phyloP scores from a whole-genome alignment of 495 filamentous ascomycete genomes.

The Glonium stellatum region DNA sequence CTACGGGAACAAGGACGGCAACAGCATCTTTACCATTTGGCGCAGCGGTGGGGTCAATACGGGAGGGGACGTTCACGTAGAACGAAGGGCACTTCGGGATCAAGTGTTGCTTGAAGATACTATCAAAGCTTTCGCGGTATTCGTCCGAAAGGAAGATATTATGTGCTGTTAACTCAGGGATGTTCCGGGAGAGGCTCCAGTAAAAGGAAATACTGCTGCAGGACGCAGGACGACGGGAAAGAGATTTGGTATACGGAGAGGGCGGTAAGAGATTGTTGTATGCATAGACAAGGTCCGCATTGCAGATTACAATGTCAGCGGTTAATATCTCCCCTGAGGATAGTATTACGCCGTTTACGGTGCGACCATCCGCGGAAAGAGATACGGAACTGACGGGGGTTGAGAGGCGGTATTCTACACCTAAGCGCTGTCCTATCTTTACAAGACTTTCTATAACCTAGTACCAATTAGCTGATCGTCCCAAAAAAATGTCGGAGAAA shows the following conservation, averaged over 20 bases:
- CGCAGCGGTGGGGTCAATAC: conserved; percentile 58
- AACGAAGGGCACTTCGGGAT: conserved; percentile 60
- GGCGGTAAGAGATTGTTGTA: conserved; percentile 57
- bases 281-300: conserved; percentile 64
- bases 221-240: conserved; percentile 46
- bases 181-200: conserved; percentile 52
- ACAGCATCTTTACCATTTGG: conserved; percentile 54
- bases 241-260: conserved; percentile 41
- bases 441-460: conserved; percentile 48
- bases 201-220: conserved; percentile 71
- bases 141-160: conserved; percentile 69
- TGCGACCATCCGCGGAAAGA: conserved; percentile 39
- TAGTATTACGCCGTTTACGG: conserved; percentile 50
- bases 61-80: conserved; percentile 65
- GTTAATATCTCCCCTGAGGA: conserved; percentile 43
- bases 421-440: conserved; percentile 47
- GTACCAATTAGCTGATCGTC: neutral
- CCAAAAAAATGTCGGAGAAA: neutral
- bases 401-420: conserved; percentile 51
- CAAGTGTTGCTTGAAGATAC: conserved; percentile 58
- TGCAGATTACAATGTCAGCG: conserved; percentile 58
- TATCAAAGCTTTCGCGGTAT: conserved; percentile 62
- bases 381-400: conserved; percentile 46
- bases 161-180: conserved; percentile 57
- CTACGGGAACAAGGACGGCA: conserved; percentile 61